Percentiles rank a stretch among this genome's conserved stretches.
Conservation (phyloP, 106 monocot genomes). For the Dioscorea dumetorum region DNA sequence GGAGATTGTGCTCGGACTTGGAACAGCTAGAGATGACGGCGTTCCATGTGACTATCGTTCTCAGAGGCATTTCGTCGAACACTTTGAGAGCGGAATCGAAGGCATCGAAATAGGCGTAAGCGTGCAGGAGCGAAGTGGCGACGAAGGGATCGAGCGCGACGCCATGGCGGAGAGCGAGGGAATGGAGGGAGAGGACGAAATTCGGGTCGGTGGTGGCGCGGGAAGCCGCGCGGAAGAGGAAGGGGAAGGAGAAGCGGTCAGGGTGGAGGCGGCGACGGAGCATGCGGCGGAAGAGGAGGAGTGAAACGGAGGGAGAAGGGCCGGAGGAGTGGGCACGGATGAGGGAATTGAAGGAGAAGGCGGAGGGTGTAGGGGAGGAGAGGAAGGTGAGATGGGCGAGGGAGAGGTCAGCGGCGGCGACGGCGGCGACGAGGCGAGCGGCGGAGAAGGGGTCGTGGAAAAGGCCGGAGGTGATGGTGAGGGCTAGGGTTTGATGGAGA, state of each 20-base stretch:
- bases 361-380: slow-evolving; percentile 4
- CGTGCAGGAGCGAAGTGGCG: slow-evolving; percentile 27
- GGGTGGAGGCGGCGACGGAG: slow-evolving; percentile 23
- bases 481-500: slow-evolving; percentile 13
- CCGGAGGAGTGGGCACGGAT: slow-evolving; percentile 28
- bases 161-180: slow-evolving; percentile 16
- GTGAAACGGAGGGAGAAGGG: slow-evolving; percentile 1
- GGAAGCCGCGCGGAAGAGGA: slow-evolving; percentile 19
- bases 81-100: slow-evolving; percentile 3
- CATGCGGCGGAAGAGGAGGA: slow-evolving; percentile 29
- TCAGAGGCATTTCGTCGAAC: slow-evolving; percentile 38
- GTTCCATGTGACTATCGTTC: slow-evolving; percentile 15
- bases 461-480: slow-evolving; percentile 7
- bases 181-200: slow-evolving; percentile 19
- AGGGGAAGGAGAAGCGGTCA: slow-evolving; percentile 30
- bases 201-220: background rate
- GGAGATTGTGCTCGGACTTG: background rate
- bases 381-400: background rate
- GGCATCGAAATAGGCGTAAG: slow-evolving; percentile 14
- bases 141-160: slow-evolving; percentile 11
- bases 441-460: slow-evolving; percentile 9
- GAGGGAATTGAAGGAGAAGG: slow-evolving; percentile 16
- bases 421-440: slow-evolving; percentile 9
- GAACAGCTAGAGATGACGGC: slow-evolving; percentile 15
- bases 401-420: slow-evolving; percentile 1